Base-by-base conservation (phyloP, 305 asterid genomes). In the Withania somnifera region DNA sequence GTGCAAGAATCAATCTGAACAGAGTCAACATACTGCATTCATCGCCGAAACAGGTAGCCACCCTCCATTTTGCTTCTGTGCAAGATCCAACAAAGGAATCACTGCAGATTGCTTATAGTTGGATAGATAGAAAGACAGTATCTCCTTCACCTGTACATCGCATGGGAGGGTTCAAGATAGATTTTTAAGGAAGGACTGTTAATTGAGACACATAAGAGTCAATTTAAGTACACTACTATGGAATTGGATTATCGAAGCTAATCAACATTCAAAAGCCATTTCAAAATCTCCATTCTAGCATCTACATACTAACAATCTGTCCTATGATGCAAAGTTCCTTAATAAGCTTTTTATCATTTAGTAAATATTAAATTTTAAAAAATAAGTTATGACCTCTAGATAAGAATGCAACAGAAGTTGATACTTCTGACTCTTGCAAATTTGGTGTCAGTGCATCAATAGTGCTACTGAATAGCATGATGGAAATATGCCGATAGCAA, bases 21-120 rank as follows among this genome's bases (percentile, higher is more conserved):
- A 54, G 76, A 45, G 58, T 52, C 73, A 56, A 87, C 91, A 73
- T 94, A 95, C 98, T 67, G 91, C 97, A 84, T 94, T 93, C 97
- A 95, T 95, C 38, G 99, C 97, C 52, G 99, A 92, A 87, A 95
- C 97, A 28, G 99, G 99, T 42, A 95, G 98, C 98, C 98, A 95
- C 52, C 99, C 99, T 84, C 97, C 97, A 87, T 92, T 89, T 82
- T 95, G 99, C 88, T 94, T 97, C 71, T 92, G 98, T 60, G 98
- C 99, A 88, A 94, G 98, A 88, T 95, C 99, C 83, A 95, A 94
- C 88, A 95, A 88, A 58, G 99, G 97, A 88, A 95, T 95, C 78
- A 92, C 98, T 9, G 94, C 99, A 77, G 99, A 94, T 89, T 90
- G 97, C 90, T 96, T 96, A 81, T 96, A 96, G 87, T 96, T 96